A percentile compares a stretch with the other conserved stretches of the same genome.
These are phyloP conservation scores for Orychophragmus violaceus DNA, from an alignment of 345 rosid genomes.

Conservation along the genomic window DNA sequence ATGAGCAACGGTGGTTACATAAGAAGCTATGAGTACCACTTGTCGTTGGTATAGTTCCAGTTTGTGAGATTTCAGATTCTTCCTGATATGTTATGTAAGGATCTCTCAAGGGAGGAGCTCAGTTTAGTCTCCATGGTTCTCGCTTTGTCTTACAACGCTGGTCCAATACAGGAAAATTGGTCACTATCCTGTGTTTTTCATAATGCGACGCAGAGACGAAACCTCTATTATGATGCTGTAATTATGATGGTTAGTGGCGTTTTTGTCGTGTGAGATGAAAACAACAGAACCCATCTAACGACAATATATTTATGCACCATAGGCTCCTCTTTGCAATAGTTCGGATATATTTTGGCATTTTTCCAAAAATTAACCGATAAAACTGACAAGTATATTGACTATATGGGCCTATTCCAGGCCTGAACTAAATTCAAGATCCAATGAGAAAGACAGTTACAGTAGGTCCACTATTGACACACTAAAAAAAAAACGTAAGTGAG, in stretches of 20 bases:
- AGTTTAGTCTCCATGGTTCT: conserved; percentile 66
- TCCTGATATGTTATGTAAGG: conserved; percentile 52
- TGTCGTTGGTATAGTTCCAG: neutral
- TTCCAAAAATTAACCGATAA: too few species aligned
- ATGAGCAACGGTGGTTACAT: too few species aligned
- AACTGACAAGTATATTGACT: too few species aligned
- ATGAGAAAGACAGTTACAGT: too few species aligned
- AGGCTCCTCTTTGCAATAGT: conserved; percentile 83
- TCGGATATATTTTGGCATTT: too few species aligned
- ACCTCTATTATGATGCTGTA: conserved; percentile 65
- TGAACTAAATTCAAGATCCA: too few species aligned
- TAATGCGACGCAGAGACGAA: conserved; percentile 36
- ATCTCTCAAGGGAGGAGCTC: conserved; percentile 55
- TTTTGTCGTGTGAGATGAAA: neutral
- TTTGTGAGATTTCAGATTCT: conserved; percentile 52
- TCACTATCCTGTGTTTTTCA: conserved; percentile 54
- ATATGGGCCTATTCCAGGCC: too few species aligned
- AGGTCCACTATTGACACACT: too few species aligned
- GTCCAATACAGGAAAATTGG: conserved; percentile 59
- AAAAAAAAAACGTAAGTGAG: too few species aligned
- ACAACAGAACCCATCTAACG: conserved; percentile 7
- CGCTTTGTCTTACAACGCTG: conserved; percentile 53
- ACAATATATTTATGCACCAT: conserved; percentile 23
- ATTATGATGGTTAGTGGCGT: conserved; percentile 74
- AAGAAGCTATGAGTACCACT: too few species aligned